phyloP scores from a whole-genome alignment of 306 rosid genomes.

The Hippophae gyantsensis region DNA sequence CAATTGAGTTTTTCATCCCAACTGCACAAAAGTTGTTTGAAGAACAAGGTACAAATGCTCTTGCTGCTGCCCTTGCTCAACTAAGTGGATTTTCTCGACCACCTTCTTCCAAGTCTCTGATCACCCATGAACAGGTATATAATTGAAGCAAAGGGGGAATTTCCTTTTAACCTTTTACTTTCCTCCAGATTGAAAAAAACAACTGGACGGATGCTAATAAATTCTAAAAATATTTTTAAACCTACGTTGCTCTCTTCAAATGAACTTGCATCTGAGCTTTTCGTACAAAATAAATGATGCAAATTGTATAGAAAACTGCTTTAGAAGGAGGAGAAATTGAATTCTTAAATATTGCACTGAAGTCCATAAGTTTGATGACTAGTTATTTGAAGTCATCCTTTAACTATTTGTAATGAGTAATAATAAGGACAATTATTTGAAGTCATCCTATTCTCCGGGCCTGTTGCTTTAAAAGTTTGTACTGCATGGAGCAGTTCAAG shows the following conservation, averaged over 20 bases:
- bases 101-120: conserved; percentile 83
- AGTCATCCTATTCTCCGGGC: too few relatives aligned
- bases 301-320: neutral
- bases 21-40: conserved; percentile 77
- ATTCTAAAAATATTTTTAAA: too few relatives aligned
- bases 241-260: neutral
- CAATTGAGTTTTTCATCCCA: conserved; percentile 68
- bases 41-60: conserved; percentile 74
- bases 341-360: neutral
- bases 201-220: too few relatives aligned
- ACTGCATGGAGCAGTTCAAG: too few relatives aligned
- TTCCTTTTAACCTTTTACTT: conserved; percentile 7
- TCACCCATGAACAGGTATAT: conserved; percentile 77
- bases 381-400: too few relatives aligned
- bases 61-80: conserved; percentile 96
- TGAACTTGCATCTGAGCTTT: neutral
- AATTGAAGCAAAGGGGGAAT: neutral
- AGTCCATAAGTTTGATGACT: too few relatives aligned
- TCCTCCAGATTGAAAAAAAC: neutral
- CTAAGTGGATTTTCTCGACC: conserved; percentile 90
- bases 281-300: neutral
- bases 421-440: too few relatives aligned
- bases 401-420: too few relatives aligned
- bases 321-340: too few relatives aligned
- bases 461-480: too few relatives aligned